phyloP scores from a whole-genome alignment of 192 early-diverging fungal genomes.

The Radiomyces spectabilis region DNA sequence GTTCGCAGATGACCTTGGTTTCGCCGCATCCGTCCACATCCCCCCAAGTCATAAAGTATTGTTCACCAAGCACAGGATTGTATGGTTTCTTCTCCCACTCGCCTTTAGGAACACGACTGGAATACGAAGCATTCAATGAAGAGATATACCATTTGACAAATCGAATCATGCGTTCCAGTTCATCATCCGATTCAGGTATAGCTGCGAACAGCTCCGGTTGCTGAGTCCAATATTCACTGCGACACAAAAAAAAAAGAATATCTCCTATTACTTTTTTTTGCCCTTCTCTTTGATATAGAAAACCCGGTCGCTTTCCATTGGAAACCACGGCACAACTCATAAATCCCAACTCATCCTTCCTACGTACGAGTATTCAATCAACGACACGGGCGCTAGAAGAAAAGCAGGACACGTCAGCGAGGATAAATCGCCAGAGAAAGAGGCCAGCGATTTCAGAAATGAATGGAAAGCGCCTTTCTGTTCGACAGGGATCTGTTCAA shows the following conservation, averaged over 20 bases:
- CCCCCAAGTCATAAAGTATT: conserved; percentile 40
- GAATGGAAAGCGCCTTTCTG: conserved; percentile 53
- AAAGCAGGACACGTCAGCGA: conserved; percentile 70
- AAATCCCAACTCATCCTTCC: too few relatives aligned
- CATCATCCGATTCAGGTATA: conserved; percentile 50
- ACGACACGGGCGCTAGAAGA: conserved; percentile 60
- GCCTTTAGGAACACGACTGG: conserved; percentile 58
- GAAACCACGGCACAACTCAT: too few relatives aligned
- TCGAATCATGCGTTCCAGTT: conserved; percentile 57
- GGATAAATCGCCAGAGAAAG: conserved; percentile 71
- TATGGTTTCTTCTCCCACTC: conserved; percentile 63
- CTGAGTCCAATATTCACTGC: conserved; percentile 51
- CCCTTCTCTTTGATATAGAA: too few relatives aligned
- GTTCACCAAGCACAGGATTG: conserved; percentile 43
- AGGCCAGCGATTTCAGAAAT: conserved; percentile 57
- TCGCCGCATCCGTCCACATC: conserved; percentile 48
- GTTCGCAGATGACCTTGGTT: conserved; percentile 29
- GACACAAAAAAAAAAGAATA: neutral
- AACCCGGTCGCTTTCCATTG: too few relatives aligned
- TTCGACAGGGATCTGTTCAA: conserved; percentile 39
- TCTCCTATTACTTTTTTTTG: neutral
- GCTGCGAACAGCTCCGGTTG: conserved; percentile 55
- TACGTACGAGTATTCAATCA: conserved; percentile 69
- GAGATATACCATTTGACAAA: conserved; percentile 73
- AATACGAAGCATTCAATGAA: conserved; percentile 70